These are phyloP conservation scores for Lachancea waltii DNA, from an alignment of 805 yeast genomes.

Conservation along the genomic window DNA sequence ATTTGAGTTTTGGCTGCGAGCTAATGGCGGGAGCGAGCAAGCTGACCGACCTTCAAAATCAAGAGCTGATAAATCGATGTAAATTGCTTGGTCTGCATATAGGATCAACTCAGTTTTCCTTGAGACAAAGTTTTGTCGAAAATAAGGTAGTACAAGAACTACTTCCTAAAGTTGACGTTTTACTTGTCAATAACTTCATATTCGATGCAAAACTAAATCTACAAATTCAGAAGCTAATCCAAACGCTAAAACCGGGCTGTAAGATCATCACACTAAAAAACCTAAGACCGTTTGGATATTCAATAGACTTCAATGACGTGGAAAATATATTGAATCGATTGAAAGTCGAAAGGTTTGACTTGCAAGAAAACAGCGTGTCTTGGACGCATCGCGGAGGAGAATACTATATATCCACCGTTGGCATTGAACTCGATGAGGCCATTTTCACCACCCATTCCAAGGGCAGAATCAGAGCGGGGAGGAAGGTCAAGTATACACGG, in stretches of 20 bases:
- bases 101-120: constrained; percentile 51
- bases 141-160: constrained; percentile 49
- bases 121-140: constrained; percentile 65
- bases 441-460: constrained; percentile 23
- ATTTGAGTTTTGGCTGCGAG: constrained; percentile 77
- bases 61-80: constrained; percentile 53
- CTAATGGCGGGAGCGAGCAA: constrained; percentile 77
- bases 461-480: constrained; percentile 18
- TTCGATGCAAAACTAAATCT: constrained; percentile 71
- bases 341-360: constrained; percentile 53
- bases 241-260: constrained; percentile 63
- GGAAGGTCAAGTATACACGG: constrained; percentile 23
- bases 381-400: constrained; percentile 80
- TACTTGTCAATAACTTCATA: constrained; percentile 75
- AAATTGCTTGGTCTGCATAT: constrained; percentile 56
- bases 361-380: constrained; percentile 69
- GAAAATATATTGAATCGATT: constrained; percentile 59
- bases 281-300: constrained; percentile 67
- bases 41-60: constrained; percentile 54
- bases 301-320: constrained; percentile 47
- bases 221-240: constrained; percentile 58
- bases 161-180: constrained; percentile 58
- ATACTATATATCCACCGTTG: constrained; percentile 70
- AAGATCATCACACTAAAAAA: constrained; percentile 74
- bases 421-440: constrained; percentile 33